Evolutionary conservation across 169 alveolate genomes (phyloP).

Genomic region (Cryptosporidium parvum): DNA sequence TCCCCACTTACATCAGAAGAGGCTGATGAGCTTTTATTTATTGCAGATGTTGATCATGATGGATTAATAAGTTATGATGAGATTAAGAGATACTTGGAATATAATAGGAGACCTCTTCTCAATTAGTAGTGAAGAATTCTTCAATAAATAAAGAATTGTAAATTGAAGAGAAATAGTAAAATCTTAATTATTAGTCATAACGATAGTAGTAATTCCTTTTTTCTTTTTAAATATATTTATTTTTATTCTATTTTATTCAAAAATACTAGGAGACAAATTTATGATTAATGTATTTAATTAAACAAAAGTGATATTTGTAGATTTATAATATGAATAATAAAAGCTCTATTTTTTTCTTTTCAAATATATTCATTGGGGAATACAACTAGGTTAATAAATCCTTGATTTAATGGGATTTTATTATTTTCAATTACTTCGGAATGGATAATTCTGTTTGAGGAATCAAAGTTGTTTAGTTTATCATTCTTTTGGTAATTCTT

Average conservation of each 20-base stretch:
- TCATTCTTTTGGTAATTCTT: constrained; percentile 13
- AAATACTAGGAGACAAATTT: neutral
- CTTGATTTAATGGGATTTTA: neutral
- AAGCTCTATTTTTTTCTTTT: no score
- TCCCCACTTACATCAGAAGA: constrained; percentile 65
- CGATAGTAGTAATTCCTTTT: constrained; percentile 4
- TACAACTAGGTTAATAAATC: constrained; percentile 24
- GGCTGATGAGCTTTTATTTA: constrained; percentile 66
- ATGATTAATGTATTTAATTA: constrained; percentile 6
- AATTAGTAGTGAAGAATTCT: neutral
- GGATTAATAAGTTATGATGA: constrained; percentile 74
- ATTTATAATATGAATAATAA: no score
- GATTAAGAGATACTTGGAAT: constrained; percentile 70
- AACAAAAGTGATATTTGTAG: neutral
- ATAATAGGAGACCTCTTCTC: constrained; percentile 60
- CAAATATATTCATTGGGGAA: constrained; percentile 30
- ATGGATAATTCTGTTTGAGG: constrained; percentile 14
- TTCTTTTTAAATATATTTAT: neutral
- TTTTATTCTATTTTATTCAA: neutral
- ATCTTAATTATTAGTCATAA: neutral
- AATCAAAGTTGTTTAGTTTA: neutral
- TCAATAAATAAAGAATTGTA: neutral
- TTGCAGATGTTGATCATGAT: constrained; percentile 71
- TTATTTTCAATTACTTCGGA: constrained; percentile 28
- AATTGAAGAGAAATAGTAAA: neutral